These are phyloP conservation scores for Annulohypoxylon truncatum DNA, from an alignment of 2,329 filamentous ascomycete genomes.

Conservation along the genomic window DNA sequence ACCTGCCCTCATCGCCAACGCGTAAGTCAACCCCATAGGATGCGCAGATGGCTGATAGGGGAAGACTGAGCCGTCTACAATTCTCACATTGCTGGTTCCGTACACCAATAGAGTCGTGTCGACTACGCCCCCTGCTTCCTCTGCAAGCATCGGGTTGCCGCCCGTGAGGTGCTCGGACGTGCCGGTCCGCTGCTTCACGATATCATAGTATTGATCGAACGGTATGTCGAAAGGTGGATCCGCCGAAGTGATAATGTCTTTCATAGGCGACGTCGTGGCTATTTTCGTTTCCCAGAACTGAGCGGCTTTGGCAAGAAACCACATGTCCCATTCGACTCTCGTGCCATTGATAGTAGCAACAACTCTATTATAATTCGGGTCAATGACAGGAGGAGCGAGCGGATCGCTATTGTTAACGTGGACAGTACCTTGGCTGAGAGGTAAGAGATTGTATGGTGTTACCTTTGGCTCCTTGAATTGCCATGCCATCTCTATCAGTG, in stretches of 20 bases:
- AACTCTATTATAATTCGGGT: not conserved
- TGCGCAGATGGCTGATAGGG: not conserved
- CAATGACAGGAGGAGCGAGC: not conserved
- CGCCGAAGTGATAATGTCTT: not conserved
- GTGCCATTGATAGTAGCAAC: not conserved
- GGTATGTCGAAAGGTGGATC: not conserved
- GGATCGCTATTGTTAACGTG: not conserved
- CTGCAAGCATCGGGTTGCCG: not conserved
- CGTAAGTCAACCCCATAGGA: not conserved
- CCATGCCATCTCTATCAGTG: not conserved
- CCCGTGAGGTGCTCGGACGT: not conserved
- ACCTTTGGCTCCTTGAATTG: not conserved
- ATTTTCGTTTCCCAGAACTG: not conserved
- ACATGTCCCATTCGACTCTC: not conserved
- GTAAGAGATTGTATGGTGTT: not conserved
- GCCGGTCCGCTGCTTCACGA: not conserved
- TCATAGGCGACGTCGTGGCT: not conserved
- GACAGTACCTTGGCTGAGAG: not conserved
- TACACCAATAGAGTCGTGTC: not conserved
- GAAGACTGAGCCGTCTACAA: not conserved
- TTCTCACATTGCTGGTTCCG: not conserved
- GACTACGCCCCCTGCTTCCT: not conserved
- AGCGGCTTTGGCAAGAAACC: not conserved
- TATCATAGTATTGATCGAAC: not conserved
- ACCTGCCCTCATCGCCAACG: not conserved